These are phyloP conservation scores for Dillenia suffruticosa DNA, from an alignment of 164 flowering plant species.

Conservation along the genomic window DNA sequence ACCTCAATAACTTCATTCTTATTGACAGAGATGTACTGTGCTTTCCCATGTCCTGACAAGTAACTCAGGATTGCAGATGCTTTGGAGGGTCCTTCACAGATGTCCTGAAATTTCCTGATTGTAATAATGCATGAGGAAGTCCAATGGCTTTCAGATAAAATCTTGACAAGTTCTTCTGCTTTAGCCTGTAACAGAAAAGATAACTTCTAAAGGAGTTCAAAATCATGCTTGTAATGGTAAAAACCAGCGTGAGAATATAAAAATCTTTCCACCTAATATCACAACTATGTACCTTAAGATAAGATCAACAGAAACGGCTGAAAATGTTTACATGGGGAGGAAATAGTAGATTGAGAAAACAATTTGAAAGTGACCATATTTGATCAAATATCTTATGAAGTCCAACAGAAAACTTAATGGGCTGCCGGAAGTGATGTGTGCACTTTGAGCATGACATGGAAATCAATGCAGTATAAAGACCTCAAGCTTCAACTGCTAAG, in stretches of 20 bases:
- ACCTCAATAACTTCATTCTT: slow-evolving; percentile 65
- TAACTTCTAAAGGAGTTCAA: neutral
- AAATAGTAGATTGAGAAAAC: neutral
- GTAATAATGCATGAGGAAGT: slow-evolving; percentile 66
- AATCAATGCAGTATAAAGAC: too few relatives aligned
- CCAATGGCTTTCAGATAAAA: slow-evolving; percentile 72
- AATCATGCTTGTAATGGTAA: neutral
- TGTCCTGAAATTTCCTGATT: slow-evolving; percentile 42
- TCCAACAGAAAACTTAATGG: too few relatives aligned
- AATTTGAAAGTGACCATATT: neutral
- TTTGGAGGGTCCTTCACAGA: slow-evolving; percentile 62
- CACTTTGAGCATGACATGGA: too few relatives aligned
- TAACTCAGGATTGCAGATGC: slow-evolving; percentile 62
- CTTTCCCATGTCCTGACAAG: slow-evolving; percentile 59
- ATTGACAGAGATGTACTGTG: slow-evolving; percentile 33
- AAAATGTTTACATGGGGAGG: slow-evolving; percentile 1
- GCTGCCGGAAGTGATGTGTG: too few relatives aligned
- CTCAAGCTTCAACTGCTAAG: too few relatives aligned
- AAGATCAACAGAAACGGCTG: neutral
- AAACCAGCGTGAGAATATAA: too few relatives aligned
- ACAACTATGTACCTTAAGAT: neutral
- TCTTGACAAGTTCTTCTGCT: slow-evolving; percentile 44
- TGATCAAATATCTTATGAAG: too few relatives aligned
- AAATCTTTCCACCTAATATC: too few relatives aligned
- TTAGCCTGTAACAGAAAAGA: slow-evolving; percentile 40